phyloP scores from a whole-genome alignment of 176 grass and related monocot species.

The Musa schizocarpa region DNA sequence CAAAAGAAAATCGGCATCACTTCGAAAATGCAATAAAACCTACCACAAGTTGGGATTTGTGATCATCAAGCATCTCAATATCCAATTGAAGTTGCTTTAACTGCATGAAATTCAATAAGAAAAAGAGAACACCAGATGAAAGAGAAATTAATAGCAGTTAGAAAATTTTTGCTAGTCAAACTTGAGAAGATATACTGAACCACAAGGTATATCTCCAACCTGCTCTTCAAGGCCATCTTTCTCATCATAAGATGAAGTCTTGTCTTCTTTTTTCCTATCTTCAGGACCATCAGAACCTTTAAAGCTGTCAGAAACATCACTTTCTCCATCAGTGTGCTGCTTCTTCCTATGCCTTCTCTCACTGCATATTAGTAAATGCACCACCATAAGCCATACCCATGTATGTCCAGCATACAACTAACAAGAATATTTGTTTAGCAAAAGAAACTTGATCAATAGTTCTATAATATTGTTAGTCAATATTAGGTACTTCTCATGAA shows the following conservation, averaged over 20 bases:
- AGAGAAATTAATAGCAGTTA: neutral
- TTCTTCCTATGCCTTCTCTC: conserved; percentile 55
- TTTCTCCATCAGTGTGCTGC: conserved; percentile 35
- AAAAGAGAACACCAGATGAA: neutral
- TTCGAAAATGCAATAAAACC: conserved; percentile 14
- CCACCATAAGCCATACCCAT: neutral
- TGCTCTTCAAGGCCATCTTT: conserved; percentile 46
- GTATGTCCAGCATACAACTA: neutral
- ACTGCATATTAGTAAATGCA: conserved; percentile 17
- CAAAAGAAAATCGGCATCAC: neutral
- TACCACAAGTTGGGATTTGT: conserved; percentile 66
- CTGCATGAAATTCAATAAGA: conserved; percentile 19
- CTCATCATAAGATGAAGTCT: conserved; percentile 33
- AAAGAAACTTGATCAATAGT: no score
- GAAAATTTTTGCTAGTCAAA: neutral
- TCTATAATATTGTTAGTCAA: no score
- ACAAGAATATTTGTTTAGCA: no score
- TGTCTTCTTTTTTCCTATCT: conserved; percentile 33
- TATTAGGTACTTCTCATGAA: no score
- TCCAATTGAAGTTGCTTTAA: conserved; percentile 54
- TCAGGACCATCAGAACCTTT: conserved; percentile 45
- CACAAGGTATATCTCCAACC: conserved; percentile 20
- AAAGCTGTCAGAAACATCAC: conserved; percentile 46
- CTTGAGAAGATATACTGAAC: neutral
- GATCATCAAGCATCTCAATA: conserved; percentile 51